Evolutionary conservation across 257 asterid genomes (phyloP).

Genomic region (Petrea volubilis): DNA sequence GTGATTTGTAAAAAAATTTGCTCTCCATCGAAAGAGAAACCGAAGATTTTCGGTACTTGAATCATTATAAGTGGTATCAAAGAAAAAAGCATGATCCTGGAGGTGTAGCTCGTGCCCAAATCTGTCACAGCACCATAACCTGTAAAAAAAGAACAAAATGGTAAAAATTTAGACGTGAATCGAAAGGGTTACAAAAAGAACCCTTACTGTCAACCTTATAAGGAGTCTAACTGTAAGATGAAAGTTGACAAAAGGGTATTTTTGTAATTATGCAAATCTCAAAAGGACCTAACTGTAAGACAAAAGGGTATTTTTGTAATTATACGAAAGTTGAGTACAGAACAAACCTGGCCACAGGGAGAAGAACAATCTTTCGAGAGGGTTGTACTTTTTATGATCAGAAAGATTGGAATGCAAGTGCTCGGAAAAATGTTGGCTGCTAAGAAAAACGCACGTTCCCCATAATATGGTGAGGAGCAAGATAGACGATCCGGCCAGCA

Average conservation of each 20-base stretch:
- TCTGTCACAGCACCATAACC: constrained; percentile 56
- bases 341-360: constrained; percentile 50
- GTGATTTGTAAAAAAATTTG: constrained; percentile 27
- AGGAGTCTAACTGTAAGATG: too few species aligned
- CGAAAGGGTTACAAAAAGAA: background rate
- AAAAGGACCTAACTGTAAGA: background rate
- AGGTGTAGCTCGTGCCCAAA: constrained; percentile 43
- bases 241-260: too few species aligned
- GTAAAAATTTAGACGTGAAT: background rate
- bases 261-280: too few species aligned
- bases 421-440: constrained; percentile 26
- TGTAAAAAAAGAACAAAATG: constrained; percentile 13
- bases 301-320: too few species aligned
- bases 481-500: constrained; percentile 73
- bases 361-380: constrained; percentile 33
- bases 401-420: constrained; percentile 9
- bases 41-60: constrained; percentile 35
- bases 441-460: constrained; percentile 64
- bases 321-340: background rate
- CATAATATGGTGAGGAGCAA: constrained; percentile 57
- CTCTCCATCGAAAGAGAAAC: constrained; percentile 28
- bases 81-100: constrained; percentile 56
- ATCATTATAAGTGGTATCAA: constrained; percentile 50
- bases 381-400: constrained; percentile 2
- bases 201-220: too few species aligned